Evolutionary conservation across 192 early-diverging fungal genomes (phyloP), one percentile per base, ranked within the genome.

Genomic region (Coemansia sp.): DNA sequence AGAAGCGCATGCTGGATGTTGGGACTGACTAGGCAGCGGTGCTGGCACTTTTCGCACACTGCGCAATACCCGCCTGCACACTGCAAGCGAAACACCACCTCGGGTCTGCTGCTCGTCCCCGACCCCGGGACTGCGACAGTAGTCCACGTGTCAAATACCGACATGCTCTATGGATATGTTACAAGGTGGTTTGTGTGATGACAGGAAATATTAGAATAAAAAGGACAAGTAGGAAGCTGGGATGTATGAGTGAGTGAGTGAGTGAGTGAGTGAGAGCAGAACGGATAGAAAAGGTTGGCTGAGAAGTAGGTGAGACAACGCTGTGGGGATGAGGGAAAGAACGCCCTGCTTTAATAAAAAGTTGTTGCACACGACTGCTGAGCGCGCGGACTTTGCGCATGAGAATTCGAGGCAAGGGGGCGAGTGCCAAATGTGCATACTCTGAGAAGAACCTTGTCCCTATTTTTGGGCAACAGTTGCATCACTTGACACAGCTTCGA

Each of bases 11-110:
- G 36, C 11, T 65, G 65, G 59, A 61, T 72, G 37, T 65, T 78
- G 11, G 75, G 75, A 17, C 57, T 78, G 18, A 78, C 65, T 32
- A 78, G 59, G 56, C 52, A 62, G 32, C 56, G 52, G 66, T 72
- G 75, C 43, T 65, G 27, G 56, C 75, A 78, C 37, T 64, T 65
- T 8, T 53, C 54, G 60, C 75, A 78, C 8, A 58, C 35, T 11
- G 59, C 66, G 21, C 69, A 72, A 57, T 55, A 78, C 8, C 65
- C 65, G 24, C 75, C 75, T 0, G 58, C 50, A 21, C 69, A 60
- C 56, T 50, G 29, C 27, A 78, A 58, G 11, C 53, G 60, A 48
- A 72, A 72, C 33, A 36, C 29, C 56, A 39, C 8, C 18, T 65
- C 32, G 56, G 57, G 1, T 53, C 58, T 27, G 60, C 62, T 15